Percentiles rank a stretch among this genome's conserved stretches.
Conservation (phyloP, 331 rosid genomes). For the Quercus phellos region DNA sequence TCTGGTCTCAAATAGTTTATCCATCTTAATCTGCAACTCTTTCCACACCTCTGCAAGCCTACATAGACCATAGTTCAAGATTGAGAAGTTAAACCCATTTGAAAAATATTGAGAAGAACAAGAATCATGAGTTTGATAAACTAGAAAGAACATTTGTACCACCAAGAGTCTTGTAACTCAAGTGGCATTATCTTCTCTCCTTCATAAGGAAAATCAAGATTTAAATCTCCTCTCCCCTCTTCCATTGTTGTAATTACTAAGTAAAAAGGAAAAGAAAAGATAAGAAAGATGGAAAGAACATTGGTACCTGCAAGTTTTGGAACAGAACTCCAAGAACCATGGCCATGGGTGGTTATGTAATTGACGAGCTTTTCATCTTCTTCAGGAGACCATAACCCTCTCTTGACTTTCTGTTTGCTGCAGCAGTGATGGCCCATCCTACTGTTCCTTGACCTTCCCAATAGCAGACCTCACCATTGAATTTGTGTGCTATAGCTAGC, state of each 20-base stretch:
- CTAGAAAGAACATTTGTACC: neutral
- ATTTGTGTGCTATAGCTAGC: neutral
- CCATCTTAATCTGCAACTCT: conserved; percentile 54
- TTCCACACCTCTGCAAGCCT: conserved; percentile 49
- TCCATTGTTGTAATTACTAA: neutral
- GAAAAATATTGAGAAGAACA: neutral
- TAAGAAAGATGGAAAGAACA: neutral
- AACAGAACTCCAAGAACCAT: conserved; percentile 43
- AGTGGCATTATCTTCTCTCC: too few species aligned
- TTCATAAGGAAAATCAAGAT: too few species aligned
- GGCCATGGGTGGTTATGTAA: conserved; percentile 25
- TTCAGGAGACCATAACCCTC: conserved; percentile 55
- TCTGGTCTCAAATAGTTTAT: conserved; percentile 49
- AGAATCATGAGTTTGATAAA: neutral
- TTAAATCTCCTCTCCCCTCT: too few species aligned
- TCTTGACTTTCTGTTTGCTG: conserved; percentile 43
- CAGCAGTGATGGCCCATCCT: conserved; percentile 37
- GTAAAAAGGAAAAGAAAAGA: neutral
- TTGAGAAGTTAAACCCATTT: neutral
- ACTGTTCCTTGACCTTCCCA: neutral
- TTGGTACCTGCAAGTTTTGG: conserved; percentile 34
- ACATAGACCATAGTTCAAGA: neutral
- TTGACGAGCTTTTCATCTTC: conserved; percentile 44
- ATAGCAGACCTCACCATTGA: neutral
- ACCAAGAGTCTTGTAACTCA: too few species aligned